phyloP scores from a whole-genome alignment of 441 rosid species.

The Isatis lusitanica region DNA sequence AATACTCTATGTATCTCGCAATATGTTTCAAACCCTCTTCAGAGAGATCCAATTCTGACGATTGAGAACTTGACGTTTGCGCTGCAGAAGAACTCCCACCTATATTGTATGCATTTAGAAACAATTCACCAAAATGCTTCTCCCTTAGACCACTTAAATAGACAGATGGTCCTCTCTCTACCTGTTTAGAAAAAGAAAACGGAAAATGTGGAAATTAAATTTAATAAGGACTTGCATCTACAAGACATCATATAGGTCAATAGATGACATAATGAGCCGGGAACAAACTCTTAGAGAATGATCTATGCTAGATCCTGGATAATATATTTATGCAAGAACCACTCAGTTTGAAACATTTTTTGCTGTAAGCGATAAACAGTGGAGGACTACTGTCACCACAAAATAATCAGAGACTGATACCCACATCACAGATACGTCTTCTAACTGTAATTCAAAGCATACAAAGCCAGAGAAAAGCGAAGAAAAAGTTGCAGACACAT shows the following conservation, averaged over 20 bases:
- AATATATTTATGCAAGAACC: slow-evolving; percentile 11
- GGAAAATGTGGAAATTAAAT: slow-evolving; percentile 12
- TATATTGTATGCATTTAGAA: slow-evolving; percentile 67
- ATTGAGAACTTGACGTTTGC: slow-evolving; percentile 38
- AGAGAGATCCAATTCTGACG: slow-evolving; percentile 42
- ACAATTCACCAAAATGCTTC: slow-evolving; percentile 92
- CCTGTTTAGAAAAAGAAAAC: slow-evolving; percentile 49
- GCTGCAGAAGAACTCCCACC: slow-evolving; percentile 47
- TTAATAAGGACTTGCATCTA: slow-evolving; percentile 19
- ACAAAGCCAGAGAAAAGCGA: neutral
- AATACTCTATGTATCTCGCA: slow-evolving; percentile 91
- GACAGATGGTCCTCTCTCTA: slow-evolving; percentile 82
- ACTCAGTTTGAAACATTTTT: slow-evolving; percentile 6
- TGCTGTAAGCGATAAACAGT: slow-evolving; percentile 1
- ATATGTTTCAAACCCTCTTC: slow-evolving; percentile 91
- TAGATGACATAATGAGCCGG: slow-evolving; percentile 6
- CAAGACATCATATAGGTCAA: slow-evolving; percentile 14
- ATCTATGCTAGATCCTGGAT: slow-evolving; percentile 1
- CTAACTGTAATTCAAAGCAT: slow-evolving; percentile 15
- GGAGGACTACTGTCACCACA: slow-evolving; percentile 11
- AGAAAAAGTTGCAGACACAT: slow-evolving; percentile 16
- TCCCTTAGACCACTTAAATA: slow-evolving; percentile 92
- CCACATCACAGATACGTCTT: slow-evolving; percentile 22
- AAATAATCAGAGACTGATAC: slow-evolving; percentile 6
- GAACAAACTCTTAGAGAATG: slow-evolving; percentile 13